Evolutionary conservation across 2,329 filamentous ascomycete species (phyloP).

Genomic region (Dothiorella sarmentorum): DNA sequence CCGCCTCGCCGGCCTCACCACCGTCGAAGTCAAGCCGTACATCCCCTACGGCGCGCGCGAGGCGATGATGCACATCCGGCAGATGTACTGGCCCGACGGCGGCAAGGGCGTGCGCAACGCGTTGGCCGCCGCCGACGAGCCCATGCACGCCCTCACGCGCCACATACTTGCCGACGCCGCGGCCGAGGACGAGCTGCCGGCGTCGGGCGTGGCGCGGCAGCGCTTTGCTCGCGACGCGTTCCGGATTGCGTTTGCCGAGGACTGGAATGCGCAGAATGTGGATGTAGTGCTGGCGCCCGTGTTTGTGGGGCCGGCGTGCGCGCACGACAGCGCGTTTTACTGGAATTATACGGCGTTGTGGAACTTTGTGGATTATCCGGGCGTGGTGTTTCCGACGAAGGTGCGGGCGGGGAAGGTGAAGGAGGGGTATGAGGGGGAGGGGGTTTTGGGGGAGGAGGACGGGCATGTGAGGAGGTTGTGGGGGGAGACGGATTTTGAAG

Average conservation of each 20-base stretch:
- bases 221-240: slow-evolving; percentile 21
- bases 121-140: slow-evolving; percentile 42
- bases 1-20: slow-evolving; percentile 15
- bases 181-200: slow-evolving; percentile 6
- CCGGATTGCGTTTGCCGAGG: slow-evolving; percentile 20
- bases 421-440: slow-evolving; percentile 19
- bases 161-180: slow-evolving; percentile 22
- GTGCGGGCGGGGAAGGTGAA: slow-evolving; percentile 21
- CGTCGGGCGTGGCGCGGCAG: slow-evolving; percentile 19
- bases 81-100: slow-evolving; percentile 49
- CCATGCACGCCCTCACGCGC: slow-evolving; percentile 42
- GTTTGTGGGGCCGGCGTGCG: slow-evolving; percentile 24
- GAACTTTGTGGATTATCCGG: slow-evolving; percentile 26
- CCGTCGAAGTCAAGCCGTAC: slow-evolving; percentile 38
- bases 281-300: slow-evolving; percentile 25
- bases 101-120: slow-evolving; percentile 31
- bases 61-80: slow-evolving; percentile 32
- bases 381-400: slow-evolving; percentile 24
- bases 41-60: slow-evolving; percentile 30
- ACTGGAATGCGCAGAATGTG: slow-evolving; percentile 25
- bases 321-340: slow-evolving; percentile 25
- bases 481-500: slow-evolving; percentile 18
- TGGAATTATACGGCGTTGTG: slow-evolving; percentile 26
- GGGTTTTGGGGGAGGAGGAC: slow-evolving; percentile 24
- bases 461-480: slow-evolving; percentile 24